Percentiles rank a stretch among this genome's conserved stretches.
These are phyloP conservation scores for Kwoniella mangroviensis DNA, from an alignment of 768 basidiomycete species.

Conservation along the genomic window DNA sequence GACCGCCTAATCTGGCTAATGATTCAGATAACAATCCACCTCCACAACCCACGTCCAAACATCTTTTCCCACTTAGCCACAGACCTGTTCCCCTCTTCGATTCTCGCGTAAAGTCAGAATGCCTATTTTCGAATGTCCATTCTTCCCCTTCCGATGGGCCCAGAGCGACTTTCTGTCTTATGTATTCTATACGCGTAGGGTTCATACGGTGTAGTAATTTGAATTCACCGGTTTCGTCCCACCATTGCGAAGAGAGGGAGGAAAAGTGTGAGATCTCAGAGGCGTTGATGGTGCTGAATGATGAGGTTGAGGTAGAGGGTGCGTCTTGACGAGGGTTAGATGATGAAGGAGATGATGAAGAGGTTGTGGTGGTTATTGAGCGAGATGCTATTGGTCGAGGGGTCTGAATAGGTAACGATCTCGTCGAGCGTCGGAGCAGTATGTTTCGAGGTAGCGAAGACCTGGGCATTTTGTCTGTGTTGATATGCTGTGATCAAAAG, in stretches of 20 bases:
- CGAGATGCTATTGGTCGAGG: slow-evolving; percentile 3
- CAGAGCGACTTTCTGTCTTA: slow-evolving; percentile 60
- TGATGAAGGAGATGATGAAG: slow-evolving; percentile 9
- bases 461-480: slow-evolving; percentile 5
- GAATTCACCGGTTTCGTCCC: slow-evolving; percentile 93
- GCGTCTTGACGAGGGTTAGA: slow-evolving; percentile 5
- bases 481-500: neutral
- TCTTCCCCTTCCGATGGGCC: slow-evolving; percentile 29
- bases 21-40: slow-evolving; percentile 94
- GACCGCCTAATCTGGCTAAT: slow-evolving; percentile 82
- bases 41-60: slow-evolving; percentile 92
- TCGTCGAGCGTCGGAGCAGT: neutral
- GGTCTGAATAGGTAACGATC: neutral
- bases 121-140: slow-evolving; percentile 49
- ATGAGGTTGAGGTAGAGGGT: slow-evolving; percentile 8
- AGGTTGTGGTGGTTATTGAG: slow-evolving; percentile 2
- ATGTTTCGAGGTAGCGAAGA: neutral
- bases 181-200: slow-evolving; percentile 79
- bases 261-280: slow-evolving; percentile 89
- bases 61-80: slow-evolving; percentile 69
- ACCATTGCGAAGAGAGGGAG: slow-evolving; percentile 86
- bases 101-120: slow-evolving; percentile 29
- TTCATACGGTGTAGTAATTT: slow-evolving; percentile 91
- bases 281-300: slow-evolving; percentile 68
- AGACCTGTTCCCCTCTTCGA: slow-evolving; percentile 27